Conservation (phyloP, 768 basidiomycete genomes). For the Tephrocybe sp. region DNA sequence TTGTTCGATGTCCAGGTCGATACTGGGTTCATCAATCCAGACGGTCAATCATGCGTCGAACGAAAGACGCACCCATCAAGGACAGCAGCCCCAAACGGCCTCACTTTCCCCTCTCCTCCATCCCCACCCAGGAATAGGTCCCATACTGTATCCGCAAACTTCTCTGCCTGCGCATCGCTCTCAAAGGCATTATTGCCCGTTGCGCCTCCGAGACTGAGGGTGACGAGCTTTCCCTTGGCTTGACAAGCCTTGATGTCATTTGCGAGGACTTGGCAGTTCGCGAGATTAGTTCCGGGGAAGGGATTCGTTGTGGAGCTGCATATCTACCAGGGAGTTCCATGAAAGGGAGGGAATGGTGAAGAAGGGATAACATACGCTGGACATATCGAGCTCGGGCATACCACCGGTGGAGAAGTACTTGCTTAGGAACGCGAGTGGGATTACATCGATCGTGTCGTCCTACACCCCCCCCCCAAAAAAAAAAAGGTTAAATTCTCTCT, state of each 20-base stretch:
- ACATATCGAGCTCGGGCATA: constrained; percentile 57
- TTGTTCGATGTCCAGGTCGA: constrained; percentile 69
- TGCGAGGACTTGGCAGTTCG: constrained; percentile 57
- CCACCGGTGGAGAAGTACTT: constrained; percentile 60
- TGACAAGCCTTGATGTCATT: constrained; percentile 60
- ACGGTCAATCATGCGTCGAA: background rate
- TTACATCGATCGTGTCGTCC: constrained; percentile 57
- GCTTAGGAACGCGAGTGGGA: constrained; percentile 63
- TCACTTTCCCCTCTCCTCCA: constrained; percentile 51
- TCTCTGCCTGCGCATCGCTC: constrained; percentile 47
- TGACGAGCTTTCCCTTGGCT: constrained; percentile 49
- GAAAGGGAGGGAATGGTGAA: background rate
- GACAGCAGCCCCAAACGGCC: constrained; percentile 65
- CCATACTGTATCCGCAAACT: constrained; percentile 64
- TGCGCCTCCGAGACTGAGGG: constrained; percentile 52
- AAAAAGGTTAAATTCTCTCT: background rate
- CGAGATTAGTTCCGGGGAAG: constrained; percentile 55
- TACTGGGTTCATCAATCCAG: constrained; percentile 21
- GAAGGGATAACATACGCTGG: constrained; percentile 42
- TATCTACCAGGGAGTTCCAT: constrained; percentile 30
- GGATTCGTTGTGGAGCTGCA: constrained; percentile 43
- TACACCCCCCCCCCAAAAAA: constrained; percentile 15
- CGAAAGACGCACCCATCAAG: constrained; percentile 52
- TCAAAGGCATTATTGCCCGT: constrained; percentile 50
- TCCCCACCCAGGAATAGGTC: constrained; percentile 66